Evolutionary conservation across 306 rosid genomes (phyloP), one percentile per base, ranked within the genome.

Genomic region (Ormosia emarginata): DNA sequence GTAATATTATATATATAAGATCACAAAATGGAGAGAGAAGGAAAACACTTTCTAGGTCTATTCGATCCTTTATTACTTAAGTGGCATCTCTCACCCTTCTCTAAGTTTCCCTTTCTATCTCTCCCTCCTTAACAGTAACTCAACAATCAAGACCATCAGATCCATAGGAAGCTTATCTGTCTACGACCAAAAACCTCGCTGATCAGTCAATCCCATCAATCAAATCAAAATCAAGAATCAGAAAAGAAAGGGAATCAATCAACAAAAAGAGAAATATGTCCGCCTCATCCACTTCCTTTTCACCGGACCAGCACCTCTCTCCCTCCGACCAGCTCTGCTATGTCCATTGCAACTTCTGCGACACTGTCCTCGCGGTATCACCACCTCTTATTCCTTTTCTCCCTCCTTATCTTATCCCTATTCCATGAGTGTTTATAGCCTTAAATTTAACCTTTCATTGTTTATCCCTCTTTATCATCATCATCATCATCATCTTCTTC

Each of bases 281-380:
- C 71, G 82, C 93, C 67, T 87, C 96, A 32, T 86, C 97, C 63
- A 46, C 90, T 75, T 85, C 90, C 85, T 88, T 88, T 81, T 88
- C 97, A 82, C 92, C 91, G 89, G 91, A 93, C 85, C 93, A 91
- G 56, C 90, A 85, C 81, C 89, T 90, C 88, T 88, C 95, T 74
- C 87, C 97, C 80, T 88, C 97, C 85, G 99, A 95, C 87, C 97
- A 93, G 82, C 97, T 95, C 71, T 95, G 99, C 34, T 95, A 95
- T 84, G 99, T 95, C 58, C 98, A 93, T 84, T 95, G 99, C 96
- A 88, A 89, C 83, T 90, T 92, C 84, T 95, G 99, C 50, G 97
- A 95, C 90, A 95, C 99, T 64, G 92, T 93, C 85, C 92, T 95
- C 68, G 99, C 97, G 77, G 99, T 95, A 81, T 59, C 4, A 37